Conservation (phyloP, 331 rosid genomes). For the Dryas integrifolia region DNA sequence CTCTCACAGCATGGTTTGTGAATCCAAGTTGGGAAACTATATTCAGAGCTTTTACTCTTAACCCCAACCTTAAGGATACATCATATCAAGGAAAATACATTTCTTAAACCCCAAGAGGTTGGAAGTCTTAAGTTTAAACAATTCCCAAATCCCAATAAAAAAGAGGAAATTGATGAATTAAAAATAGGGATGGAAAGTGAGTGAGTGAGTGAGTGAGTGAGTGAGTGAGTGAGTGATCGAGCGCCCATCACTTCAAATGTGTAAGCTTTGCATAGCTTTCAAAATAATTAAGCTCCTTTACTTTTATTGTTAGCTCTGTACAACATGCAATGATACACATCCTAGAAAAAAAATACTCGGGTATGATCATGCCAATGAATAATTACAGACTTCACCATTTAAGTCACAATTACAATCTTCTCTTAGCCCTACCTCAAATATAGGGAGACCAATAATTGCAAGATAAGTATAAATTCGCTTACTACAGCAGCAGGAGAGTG, state of each 20-base stretch:
- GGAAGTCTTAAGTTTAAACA: not conserved
- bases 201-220: not conserved
- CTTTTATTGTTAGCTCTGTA: slow-evolving; percentile 50
- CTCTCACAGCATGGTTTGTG: not conserved
- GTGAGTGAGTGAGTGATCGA: not conserved
- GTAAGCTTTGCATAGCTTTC: not conserved
- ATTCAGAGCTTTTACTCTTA: not conserved
- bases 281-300: slow-evolving; percentile 30
- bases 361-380: slow-evolving; percentile 66
- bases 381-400: slow-evolving; percentile 63
- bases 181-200: not conserved
- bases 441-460: slow-evolving; percentile 88
- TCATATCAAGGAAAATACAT: not conserved
- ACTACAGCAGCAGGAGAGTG: slow-evolving; percentile 94
- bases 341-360: slow-evolving; percentile 39
- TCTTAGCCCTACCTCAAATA: slow-evolving; percentile 66
- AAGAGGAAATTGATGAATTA: not conserved
- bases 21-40: not conserved
- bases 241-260: not conserved
- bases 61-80: not conserved
- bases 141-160: not conserved
- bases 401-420: slow-evolving; percentile 30
- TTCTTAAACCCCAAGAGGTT: not conserved
- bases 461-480: slow-evolving; percentile 72
- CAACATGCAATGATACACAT: slow-evolving; percentile 63